These are phyloP conservation scores for Exophiala xenobiotica DNA, from an alignment of 2,329 filamentous ascomycete species.

Conservation along the genomic window DNA sequence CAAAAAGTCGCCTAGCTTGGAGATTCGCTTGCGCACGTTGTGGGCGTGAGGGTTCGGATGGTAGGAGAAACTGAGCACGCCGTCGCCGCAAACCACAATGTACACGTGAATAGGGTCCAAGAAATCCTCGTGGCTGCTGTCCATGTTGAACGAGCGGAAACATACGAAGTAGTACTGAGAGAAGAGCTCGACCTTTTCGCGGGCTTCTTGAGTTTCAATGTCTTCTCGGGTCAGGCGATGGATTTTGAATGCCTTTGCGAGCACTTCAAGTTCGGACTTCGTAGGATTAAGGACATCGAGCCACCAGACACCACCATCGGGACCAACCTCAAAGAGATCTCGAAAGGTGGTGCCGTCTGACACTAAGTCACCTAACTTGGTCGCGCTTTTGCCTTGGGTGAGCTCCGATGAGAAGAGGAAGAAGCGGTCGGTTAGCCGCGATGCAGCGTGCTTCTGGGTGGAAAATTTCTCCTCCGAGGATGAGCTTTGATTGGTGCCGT, in stretches of 20 bases:
- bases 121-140: conserved; percentile 75
- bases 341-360: conserved; percentile 87
- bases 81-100: conserved; percentile 93
- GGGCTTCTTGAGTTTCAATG: conserved; percentile 90
- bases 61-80: conserved; percentile 92
- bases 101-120: conserved; percentile 96
- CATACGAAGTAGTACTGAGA: conserved; percentile 97
- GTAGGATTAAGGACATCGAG: conserved; percentile 89
- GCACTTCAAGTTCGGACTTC: conserved; percentile 79
- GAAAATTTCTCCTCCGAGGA: conserved; percentile 50
- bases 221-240: conserved; percentile 96
- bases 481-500: conserved; percentile 37
- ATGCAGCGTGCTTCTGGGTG: conserved; percentile 33
- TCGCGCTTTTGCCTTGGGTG: conserved; percentile 88
- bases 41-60: conserved; percentile 80
- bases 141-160: conserved; percentile 89
- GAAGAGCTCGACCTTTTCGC: conserved; percentile 98
- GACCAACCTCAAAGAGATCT: conserved; percentile 74
- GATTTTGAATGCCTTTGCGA: conserved; percentile 92
- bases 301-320: conserved; percentile 92
- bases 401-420: conserved; percentile 96
- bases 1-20: conserved; percentile 90
- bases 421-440: conserved; percentile 69
- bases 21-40: conserved; percentile 87
- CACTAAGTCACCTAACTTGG: conserved; percentile 82